Evolutionary conservation across 2,329 filamentous ascomycete genomes (phyloP).

Genomic region (Trichophyton equinum): DNA sequence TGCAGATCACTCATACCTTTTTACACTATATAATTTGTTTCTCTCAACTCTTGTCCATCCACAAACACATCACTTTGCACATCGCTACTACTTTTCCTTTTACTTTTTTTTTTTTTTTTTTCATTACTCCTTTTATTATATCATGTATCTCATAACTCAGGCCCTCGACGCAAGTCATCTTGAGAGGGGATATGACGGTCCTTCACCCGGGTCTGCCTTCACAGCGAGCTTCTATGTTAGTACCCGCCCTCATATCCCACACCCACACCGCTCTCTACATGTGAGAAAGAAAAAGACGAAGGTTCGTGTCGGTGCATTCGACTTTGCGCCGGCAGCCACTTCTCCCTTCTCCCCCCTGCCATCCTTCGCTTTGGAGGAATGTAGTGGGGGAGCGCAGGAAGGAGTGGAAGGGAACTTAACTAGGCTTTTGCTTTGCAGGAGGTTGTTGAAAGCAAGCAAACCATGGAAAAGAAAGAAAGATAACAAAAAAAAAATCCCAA

Average conservation of each 20-base stretch:
- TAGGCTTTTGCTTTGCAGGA: background rate
- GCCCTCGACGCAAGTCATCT: background rate
- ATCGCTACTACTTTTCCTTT: background rate
- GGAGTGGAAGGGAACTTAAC: background rate
- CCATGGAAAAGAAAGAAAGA: background rate
- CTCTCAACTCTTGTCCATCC: background rate
- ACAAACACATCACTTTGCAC: background rate
- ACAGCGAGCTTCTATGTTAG: background rate
- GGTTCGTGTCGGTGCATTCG: background rate
- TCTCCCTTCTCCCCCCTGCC: background rate
- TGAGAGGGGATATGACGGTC: background rate
- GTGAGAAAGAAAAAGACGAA: constrained; percentile 2
- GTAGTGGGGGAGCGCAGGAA: background rate
- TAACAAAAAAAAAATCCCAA: background rate
- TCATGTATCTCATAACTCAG: background rate
- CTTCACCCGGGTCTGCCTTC: background rate
- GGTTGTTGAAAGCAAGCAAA: background rate
- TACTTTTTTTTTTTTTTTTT: background rate
- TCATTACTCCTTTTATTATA: background rate
- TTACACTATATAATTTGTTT: background rate
- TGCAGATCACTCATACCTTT: background rate
- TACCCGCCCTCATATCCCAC: too few relatives aligned
- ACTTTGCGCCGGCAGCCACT: background rate
- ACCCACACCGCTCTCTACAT: background rate
- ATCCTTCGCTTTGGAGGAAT: background rate